Conservation (phyloP, 1,284 basidiomycete species). For the Puccinia hordei region DNA sequence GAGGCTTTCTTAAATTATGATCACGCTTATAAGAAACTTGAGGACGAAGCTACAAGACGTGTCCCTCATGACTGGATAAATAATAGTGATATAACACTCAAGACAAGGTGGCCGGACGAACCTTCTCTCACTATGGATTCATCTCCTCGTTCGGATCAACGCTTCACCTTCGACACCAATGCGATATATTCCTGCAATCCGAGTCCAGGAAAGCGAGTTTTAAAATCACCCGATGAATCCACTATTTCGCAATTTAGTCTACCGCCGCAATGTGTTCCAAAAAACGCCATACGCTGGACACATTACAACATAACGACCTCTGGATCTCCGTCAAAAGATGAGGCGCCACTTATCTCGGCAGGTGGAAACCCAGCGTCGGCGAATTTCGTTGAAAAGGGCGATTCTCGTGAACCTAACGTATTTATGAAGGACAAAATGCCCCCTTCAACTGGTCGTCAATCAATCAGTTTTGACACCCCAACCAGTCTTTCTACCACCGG, state of each 20-base stretch:
- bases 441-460: not conserved
- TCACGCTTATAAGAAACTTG: conserved; percentile 40
- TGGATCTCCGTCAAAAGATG: not conserved
- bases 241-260: conserved; percentile 22
- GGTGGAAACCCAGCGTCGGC: not conserved
- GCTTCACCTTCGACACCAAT: not conserved
- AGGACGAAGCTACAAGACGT: conserved; percentile 28
- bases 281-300: conserved; percentile 46
- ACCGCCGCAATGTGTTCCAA: conserved; percentile 46
- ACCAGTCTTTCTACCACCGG: not conserved
- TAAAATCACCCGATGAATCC: not conserved
- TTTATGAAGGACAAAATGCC: not conserved
- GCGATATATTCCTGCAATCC: not conserved
- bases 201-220: conserved; percentile 13
- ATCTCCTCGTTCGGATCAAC: not conserved
- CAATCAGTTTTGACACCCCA: not conserved
- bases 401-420: not conserved
- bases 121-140: not conserved
- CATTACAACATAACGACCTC: conserved; percentile 11
- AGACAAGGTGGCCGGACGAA: not conserved
- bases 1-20: conserved; percentile 49
- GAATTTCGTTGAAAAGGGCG: not conserved
- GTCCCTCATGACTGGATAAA: not conserved
- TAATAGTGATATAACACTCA: not conserved
- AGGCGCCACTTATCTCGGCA: not conserved